Conservation (phyloP, 306 rosid genomes). For the Trichosanthes truncata region DNA sequence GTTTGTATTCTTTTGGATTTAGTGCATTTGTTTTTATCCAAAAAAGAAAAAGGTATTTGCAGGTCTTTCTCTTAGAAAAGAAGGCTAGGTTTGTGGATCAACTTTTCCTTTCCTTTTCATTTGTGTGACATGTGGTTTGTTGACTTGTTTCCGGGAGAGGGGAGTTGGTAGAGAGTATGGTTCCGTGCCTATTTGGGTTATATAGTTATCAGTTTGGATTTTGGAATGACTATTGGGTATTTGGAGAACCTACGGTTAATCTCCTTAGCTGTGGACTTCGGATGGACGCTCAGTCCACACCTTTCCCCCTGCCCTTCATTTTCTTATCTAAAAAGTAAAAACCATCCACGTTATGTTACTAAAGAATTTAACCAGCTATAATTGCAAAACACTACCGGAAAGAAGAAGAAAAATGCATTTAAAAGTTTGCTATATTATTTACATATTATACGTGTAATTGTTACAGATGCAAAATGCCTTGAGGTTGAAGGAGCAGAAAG, state of each 20-base stretch:
- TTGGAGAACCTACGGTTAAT: background rate
- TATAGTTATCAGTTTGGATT: too few relatives aligned
- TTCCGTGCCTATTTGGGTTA: too few relatives aligned
- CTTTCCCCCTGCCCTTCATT: background rate
- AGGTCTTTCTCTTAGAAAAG: too few relatives aligned
- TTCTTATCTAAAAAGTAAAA: background rate
- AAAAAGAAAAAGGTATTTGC: too few relatives aligned
- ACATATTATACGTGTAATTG: background rate
- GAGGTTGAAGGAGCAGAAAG: slow-evolving; percentile 72
- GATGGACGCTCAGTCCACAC: background rate
- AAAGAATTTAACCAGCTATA: background rate
- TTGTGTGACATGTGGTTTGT: too few relatives aligned
- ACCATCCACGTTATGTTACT: background rate
- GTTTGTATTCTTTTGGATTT: too few relatives aligned
- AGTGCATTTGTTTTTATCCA: too few relatives aligned
- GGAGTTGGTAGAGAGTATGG: too few relatives aligned
- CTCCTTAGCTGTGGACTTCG: background rate
- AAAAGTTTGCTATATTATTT: background rate
- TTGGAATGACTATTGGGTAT: background rate
- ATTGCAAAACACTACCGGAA: background rate
- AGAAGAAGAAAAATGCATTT: background rate
- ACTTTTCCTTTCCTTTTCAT: too few relatives aligned
- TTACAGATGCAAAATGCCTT: slow-evolving; percentile 71
- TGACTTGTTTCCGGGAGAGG: too few relatives aligned
- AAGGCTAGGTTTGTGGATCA: too few relatives aligned